Evolutionary conservation across 257 asterid genomes (phyloP).

Genomic region (Ilex asprella): DNA sequence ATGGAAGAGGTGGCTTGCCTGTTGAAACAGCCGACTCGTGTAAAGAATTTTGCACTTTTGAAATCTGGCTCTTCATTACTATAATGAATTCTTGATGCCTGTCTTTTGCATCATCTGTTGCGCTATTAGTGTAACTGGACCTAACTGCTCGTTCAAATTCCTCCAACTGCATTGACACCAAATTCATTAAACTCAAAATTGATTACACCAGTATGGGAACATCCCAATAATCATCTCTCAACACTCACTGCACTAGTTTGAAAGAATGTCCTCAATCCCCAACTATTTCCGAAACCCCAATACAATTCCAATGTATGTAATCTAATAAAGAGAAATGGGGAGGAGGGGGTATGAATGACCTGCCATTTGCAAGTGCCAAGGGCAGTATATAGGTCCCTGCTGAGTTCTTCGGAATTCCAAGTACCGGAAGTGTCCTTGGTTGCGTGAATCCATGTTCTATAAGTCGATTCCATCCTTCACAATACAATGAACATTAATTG

Average conservation of each 20-base stretch:
- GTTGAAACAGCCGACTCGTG: conserved; percentile 39
- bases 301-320: not conserved
- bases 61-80: conserved; percentile 63
- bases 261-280: not conserved
- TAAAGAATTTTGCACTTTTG: conserved; percentile 54
- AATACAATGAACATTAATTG: not conserved
- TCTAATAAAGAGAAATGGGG: not conserved
- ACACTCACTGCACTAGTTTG: not conserved
- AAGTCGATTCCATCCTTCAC: conserved; percentile 89
- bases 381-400: conserved; percentile 67
- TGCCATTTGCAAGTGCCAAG: conserved; percentile 96
- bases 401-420: conserved; percentile 72
- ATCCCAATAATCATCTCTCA: no score
- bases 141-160: conserved; percentile 85
- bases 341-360: conserved; percentile 29
- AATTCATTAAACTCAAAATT: not conserved
- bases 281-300: not conserved
- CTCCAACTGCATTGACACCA: conserved; percentile 58
- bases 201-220: not conserved
- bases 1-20: conserved; percentile 83
- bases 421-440: conserved; percentile 43
- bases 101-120: conserved; percentile 62
- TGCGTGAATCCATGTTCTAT: conserved; percentile 81
- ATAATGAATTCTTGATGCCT: conserved; percentile 59
- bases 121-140: conserved; percentile 44